Conservation (phyloP, 1,284 basidiomycete species). For the Tranzscheliella williamsii region DNA sequence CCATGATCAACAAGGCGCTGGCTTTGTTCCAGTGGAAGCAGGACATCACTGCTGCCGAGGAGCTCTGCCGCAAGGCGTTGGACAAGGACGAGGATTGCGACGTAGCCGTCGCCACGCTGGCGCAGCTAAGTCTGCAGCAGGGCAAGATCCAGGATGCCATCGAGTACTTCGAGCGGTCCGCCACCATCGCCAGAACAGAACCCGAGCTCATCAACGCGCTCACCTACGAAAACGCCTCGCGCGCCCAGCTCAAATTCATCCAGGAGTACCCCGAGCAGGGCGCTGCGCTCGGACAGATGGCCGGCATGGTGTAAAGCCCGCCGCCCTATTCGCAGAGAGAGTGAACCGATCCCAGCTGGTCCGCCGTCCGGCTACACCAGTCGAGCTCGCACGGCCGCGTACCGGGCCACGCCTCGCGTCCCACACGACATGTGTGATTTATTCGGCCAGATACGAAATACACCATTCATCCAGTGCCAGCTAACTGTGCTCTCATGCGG, state of each 20-base stretch:
- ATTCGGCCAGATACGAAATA: too few relatives aligned
- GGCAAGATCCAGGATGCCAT: slow-evolving; percentile 85
- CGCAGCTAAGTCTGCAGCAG: slow-evolving; percentile 90
- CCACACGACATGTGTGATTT: too few relatives aligned
- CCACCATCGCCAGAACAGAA: slow-evolving; percentile 85
- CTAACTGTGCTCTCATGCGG: too few relatives aligned
- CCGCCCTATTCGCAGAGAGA: too few relatives aligned
- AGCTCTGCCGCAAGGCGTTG: slow-evolving; percentile 84
- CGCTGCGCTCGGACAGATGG: slow-evolving; percentile 51
- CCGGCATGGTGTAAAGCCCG: slow-evolving; percentile 35
- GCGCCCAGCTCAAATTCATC: slow-evolving; percentile 56
- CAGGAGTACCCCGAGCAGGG: slow-evolving; percentile 58
- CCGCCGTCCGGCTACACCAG: too few relatives aligned
- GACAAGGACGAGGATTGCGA: slow-evolving; percentile 85
- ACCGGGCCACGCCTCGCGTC: too few relatives aligned
- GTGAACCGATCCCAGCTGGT: too few relatives aligned
- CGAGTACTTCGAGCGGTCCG: slow-evolving; percentile 81
- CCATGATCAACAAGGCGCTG: slow-evolving; percentile 95
- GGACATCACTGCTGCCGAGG: slow-evolving; percentile 79
- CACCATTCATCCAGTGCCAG: too few relatives aligned
- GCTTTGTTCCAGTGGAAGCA: slow-evolving; percentile 95
- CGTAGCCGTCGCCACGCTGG: slow-evolving; percentile 91
- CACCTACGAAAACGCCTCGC: slow-evolving; percentile 73
- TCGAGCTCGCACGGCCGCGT: too few relatives aligned
- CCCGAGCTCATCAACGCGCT: slow-evolving; percentile 85